Conservation (phyloP, 163 green algal genomes). For the Scenedesmus sp. region DNA sequence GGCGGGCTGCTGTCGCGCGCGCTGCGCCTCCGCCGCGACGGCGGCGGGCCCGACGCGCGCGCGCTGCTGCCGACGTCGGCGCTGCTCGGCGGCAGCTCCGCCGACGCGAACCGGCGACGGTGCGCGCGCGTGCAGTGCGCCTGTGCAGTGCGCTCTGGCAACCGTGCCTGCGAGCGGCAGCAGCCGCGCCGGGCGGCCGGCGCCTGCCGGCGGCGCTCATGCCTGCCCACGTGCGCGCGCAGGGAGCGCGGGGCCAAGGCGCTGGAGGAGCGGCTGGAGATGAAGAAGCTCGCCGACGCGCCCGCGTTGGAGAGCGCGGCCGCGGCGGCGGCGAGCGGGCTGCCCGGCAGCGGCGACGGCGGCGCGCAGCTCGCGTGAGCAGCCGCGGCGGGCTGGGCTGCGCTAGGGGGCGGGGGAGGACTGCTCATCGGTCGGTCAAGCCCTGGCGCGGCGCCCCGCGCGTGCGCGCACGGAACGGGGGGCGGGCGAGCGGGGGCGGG, state of each 20-base stretch:
- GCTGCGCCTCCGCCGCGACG: constrained; percentile 7
- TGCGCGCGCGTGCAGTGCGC: constrained; percentile 33
- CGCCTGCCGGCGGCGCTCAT: not conserved
- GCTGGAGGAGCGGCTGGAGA: constrained; percentile 77
- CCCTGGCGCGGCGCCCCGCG: too few species aligned
- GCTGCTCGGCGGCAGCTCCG: constrained; percentile 49
- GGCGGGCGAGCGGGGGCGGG: too few species aligned
- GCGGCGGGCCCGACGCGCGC: not conserved
- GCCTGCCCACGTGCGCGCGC: too few species aligned
- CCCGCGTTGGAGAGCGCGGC: constrained; percentile 14
- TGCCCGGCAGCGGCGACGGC: constrained; percentile 10
- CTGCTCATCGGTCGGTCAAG: too few species aligned
- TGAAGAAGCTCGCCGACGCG: constrained; percentile 38
- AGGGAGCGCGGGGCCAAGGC: constrained; percentile 79
- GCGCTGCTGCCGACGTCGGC: not conserved
- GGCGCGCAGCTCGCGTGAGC: constrained; percentile 2
- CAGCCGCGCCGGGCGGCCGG: not conserved
- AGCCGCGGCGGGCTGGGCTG: too few species aligned
- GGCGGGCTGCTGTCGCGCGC: not conserved
- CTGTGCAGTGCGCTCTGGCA: not conserved
- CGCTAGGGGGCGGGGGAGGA: too few species aligned
- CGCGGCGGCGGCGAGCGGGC: constrained; percentile 13
- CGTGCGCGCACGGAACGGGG: too few species aligned
- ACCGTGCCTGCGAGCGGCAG: not conserved
- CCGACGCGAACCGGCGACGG: constrained; percentile 66